Evolutionary conservation across 805 yeast species (phyloP), one percentile per base, ranked within the genome.

Genomic region (Yarrowia alimentaria): DNA sequence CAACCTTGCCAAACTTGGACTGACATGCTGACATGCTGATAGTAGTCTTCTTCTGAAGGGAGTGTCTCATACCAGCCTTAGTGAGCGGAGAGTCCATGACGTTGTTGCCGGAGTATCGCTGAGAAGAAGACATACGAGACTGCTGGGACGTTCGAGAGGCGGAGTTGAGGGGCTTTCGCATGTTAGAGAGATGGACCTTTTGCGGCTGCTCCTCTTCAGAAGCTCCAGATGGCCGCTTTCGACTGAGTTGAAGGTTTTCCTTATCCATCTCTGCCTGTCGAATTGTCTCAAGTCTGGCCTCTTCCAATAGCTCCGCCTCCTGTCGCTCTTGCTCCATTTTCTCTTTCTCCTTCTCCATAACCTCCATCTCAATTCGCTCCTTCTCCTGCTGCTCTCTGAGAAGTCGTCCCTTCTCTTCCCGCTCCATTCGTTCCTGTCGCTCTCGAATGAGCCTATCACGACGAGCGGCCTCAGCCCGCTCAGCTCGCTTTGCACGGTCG

Each of bases 1-100:
- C 35, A 18, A 21, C 54, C 19, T 43, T 25, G 3, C 32, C 49
- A 20, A 31, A 40, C 19, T 29, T 30, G n/a, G 32, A 18, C 13
- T 40, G 47, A 6, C n/a, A n/a, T n/a, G n/a, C n/a, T n/a, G n/a
- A n/a, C n/a, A n/a, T n/a, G n/a, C n/a, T n/a, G n/a, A n/a, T n/a
- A n/a, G n/a, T n/a, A n/a, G n/a, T n/a, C 50, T 43, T 37, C 11
- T 28, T 26, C 21, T 30, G 50, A 11, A 43, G 14, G 9, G 47
- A 40, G 19, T 40, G 47, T 10, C 47, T 32, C 47, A 40, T 40
- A 6, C 33, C 17, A 11, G 47, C 33, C 20, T 28, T 40, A 17
- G 13, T 40, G 6, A 40, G 47, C 13, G 50, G 50, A n/a, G 50
- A 43, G 21, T 43, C 50, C 37, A 43, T n/a, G 18, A 43, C 21